Conservation (phyloP, 2,329 filamentous ascomycete species). For the Diaporthe sp. region DNA sequence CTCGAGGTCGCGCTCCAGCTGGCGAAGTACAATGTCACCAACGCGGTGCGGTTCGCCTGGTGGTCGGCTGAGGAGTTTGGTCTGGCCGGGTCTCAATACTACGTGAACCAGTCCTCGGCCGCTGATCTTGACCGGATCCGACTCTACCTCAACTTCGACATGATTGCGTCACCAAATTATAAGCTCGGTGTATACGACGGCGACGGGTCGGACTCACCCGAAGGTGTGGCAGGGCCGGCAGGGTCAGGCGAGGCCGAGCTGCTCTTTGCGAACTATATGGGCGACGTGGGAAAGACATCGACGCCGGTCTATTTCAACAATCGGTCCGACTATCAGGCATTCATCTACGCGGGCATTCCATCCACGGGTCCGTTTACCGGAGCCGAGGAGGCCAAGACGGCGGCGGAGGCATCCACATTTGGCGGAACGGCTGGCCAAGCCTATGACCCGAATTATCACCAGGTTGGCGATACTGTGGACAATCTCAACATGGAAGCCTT, state of each 20-base stretch:
- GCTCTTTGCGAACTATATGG: background rate
- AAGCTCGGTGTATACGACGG: background rate
- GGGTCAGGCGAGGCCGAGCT: background rate
- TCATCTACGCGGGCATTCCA: background rate
- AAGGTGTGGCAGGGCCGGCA: background rate
- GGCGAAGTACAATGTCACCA: background rate
- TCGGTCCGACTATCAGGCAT: background rate
- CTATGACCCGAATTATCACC: background rate
- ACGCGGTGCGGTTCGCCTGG: background rate
- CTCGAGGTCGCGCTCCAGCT: background rate
- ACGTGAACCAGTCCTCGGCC: background rate
- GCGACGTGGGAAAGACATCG: background rate
- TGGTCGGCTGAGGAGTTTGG: background rate
- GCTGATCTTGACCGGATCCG: background rate
- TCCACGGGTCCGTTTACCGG: background rate
- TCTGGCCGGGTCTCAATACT: background rate
- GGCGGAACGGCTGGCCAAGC: background rate
- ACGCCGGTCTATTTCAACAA: background rate
- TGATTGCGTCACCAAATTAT: background rate
- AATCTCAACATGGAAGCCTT: background rate
- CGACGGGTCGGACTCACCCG: background rate
- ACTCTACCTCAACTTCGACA: background rate
- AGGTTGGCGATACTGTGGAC: background rate
- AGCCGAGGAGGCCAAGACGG: background rate
- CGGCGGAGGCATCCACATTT: background rate